A percentile compares a stretch with the other conserved stretches of the same genome.
Evolutionary conservation across 2,329 filamentous ascomycete genomes (phyloP).

Genomic region (Pseudovirgaria hyperparasitica): DNA sequence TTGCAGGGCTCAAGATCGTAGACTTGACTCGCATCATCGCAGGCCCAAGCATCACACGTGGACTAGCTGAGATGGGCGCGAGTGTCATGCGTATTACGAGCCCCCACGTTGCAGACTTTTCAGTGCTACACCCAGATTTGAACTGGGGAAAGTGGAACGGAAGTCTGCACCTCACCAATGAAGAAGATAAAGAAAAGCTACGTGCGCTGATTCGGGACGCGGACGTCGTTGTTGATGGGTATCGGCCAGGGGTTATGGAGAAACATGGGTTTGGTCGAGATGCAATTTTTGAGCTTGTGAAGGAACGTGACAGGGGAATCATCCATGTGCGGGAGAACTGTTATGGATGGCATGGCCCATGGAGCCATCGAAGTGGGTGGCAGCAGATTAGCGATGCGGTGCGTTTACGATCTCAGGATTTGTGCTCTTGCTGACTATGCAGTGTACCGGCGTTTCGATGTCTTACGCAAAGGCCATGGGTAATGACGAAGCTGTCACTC

Average conservation of each 20-base stretch:
- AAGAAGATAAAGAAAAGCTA: constrained; percentile 26
- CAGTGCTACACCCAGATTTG: constrained; percentile 30
- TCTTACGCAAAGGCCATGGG: constrained; percentile 36
- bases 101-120: constrained; percentile 28
- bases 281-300: constrained; percentile 28
- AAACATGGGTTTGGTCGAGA: constrained; percentile 32
- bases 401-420: constrained; percentile 2
- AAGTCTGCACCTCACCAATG: constrained; percentile 29
- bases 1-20: constrained; percentile 37
- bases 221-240: constrained; percentile 39
- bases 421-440: constrained; percentile 10
- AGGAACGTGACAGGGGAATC: constrained; percentile 29
- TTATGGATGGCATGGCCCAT: constrained; percentile 40
- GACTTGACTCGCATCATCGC: constrained; percentile 39
- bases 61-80: constrained; percentile 34
- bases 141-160: constrained; percentile 39
- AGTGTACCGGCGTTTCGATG: constrained; percentile 34
- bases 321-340: constrained; percentile 40
- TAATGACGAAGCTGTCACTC: constrained; percentile 31
- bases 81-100: constrained; percentile 34
- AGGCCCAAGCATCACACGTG: constrained; percentile 30
- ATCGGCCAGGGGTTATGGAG: constrained; percentile 35
- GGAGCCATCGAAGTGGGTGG: constrained; percentile 36
- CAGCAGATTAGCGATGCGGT: constrained; percentile 40
- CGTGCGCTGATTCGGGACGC: constrained; percentile 32